Base-by-base conservation (phyloP, 805 yeast species). In the Saturnispora serradocipensis region DNA sequence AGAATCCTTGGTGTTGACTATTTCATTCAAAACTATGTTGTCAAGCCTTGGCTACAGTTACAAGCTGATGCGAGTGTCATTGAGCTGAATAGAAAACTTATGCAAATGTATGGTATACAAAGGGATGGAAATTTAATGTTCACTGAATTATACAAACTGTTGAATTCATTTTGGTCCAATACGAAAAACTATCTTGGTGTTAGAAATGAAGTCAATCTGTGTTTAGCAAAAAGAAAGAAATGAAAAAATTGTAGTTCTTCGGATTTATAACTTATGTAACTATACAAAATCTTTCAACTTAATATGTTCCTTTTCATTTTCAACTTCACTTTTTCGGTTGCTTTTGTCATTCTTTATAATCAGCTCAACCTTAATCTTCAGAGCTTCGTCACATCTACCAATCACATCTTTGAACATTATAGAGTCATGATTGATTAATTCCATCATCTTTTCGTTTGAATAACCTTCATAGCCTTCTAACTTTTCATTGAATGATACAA, bases 221-320 rank as follows among this genome's bases (percentile, higher is more conserved):
- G 59, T 36, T 30, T 58, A 25, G 56, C 58, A 15, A 48, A 36
- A 20, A 54, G 46, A 27, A 34, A 24, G n/a, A 50, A 44, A 44
- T 42, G 11, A 25, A 27, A 13, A 30, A 38, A 38, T 30, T 13
- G 15, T 30, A 30, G 22, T 28, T 16, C 25, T 18, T 45, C 10
- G 4, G 5, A 11, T 11, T 11, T 22, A 22, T 24, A 43, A 25
- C 28, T n/a, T 43, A 36, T 15, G 46, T 42, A 28, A 3, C 22
- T 16, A 66, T 9, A 61, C 75, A 61, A 81, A 81, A 1, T 74
- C 68, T 59, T 78, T 80, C 48, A 81, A 64, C 57, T 77, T 70
- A 53, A 81, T 81, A 50, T 75, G 80, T 1, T 63, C 56, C n/a
- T 56, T 59, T 45, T 59, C 56, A 40, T 58, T 55, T 38, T 25